Conservation (phyloP, 495 filamentous ascomycete species). For the Aspergillus incahuasiensis region DNA sequence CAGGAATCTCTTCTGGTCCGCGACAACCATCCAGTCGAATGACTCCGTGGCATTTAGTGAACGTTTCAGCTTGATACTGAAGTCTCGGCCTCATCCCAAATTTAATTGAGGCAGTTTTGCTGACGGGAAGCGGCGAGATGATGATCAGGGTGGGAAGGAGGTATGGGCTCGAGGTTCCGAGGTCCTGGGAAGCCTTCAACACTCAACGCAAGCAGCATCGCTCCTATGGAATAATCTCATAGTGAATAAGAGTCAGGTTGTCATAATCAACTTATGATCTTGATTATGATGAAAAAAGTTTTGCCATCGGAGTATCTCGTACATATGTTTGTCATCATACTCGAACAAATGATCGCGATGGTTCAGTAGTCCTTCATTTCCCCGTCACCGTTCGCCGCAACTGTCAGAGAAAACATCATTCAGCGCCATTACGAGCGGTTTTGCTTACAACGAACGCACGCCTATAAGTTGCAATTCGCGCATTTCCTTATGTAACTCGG, state of each 20-base stretch:
- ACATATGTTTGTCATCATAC: background rate
- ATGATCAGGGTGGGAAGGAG: too few species aligned
- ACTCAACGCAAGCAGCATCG: too few species aligned
- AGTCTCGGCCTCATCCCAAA: background rate
- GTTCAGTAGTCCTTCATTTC: background rate
- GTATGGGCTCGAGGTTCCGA: too few species aligned
- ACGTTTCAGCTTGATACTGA: too few species aligned
- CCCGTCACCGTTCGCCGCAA: background rate
- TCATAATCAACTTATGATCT: too few species aligned
- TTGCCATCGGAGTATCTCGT: too few species aligned
- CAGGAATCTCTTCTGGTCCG: background rate
- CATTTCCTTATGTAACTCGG: conserved; percentile 8
- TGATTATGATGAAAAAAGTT: too few species aligned
- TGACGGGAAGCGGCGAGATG: background rate
- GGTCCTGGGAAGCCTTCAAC: too few species aligned
- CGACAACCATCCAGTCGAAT: background rate
- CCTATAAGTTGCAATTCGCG: conserved; percentile 1
- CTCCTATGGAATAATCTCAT: too few species aligned
- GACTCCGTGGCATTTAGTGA: background rate
- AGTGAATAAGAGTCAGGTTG: too few species aligned
- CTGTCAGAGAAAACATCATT: background rate
- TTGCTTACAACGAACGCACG: conserved; percentile 6
- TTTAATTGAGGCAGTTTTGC: background rate
- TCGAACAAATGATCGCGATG: background rate
- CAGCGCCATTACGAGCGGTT: conserved; percentile 3